Evolutionary conservation across 2,329 filamentous ascomycete genomes (phyloP).

Genomic region (Lachnellula arida): DNA sequence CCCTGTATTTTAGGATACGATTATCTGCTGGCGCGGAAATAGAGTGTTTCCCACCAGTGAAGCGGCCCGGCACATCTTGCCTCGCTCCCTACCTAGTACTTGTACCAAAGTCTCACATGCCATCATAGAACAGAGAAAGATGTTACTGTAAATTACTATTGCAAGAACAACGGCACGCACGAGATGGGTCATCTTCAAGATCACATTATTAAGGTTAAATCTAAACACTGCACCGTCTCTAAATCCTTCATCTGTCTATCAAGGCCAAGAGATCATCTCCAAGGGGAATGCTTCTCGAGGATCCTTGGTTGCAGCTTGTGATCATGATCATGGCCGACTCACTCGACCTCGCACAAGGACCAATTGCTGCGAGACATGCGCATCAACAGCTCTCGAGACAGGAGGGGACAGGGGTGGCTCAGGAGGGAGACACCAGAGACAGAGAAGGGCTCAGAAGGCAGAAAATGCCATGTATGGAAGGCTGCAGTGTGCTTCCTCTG

Average conservation of each 20-base stretch:
- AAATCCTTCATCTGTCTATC: background rate
- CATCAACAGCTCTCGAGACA: background rate
- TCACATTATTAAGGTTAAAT: constrained; percentile 13
- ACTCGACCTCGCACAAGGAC: background rate
- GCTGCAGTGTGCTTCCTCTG: constrained; percentile 29
- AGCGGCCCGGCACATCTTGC: background rate
- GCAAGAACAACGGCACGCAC: background rate
- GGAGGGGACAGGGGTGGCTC: background rate
- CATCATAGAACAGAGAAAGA: background rate
- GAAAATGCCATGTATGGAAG: constrained; percentile 25
- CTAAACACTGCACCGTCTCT: too few relatives aligned
- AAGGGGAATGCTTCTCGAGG: background rate
- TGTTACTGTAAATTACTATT: background rate
- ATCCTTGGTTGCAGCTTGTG: constrained; percentile 4
- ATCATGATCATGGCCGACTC: background rate
- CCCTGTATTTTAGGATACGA: background rate
- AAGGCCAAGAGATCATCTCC: background rate
- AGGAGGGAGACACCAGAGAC: background rate
- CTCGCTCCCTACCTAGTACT: background rate
- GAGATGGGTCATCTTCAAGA: constrained; percentile 4
- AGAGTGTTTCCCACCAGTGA: background rate
- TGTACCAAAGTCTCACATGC: background rate
- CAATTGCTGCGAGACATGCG: background rate
- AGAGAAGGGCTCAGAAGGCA: constrained; percentile 3
- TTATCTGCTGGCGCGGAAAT: background rate